Evolutionary conservation across 2,329 filamentous ascomycete species (phyloP).

Genomic region (Microdochium trichocladiopsis): DNA sequence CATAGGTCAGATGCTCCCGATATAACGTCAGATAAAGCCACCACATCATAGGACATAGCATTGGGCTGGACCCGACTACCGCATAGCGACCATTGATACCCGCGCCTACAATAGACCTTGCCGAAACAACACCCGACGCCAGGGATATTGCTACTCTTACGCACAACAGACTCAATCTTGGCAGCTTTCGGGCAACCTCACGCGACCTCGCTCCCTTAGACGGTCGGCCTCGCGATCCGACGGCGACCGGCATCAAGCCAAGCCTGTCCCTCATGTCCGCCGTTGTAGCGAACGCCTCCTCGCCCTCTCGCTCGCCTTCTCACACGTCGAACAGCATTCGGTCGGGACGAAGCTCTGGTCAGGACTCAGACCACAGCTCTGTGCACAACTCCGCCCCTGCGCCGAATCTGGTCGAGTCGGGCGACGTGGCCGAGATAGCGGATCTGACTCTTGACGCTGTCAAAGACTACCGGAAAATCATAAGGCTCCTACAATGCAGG

Average conservation of each 20-base stretch:
- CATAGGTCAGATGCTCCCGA: neutral
- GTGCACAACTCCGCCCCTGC: slow-evolving; percentile 9
- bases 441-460: slow-evolving; percentile 34
- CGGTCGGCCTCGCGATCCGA: neutral
- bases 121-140: too few species aligned
- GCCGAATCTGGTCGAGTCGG: slow-evolving; percentile 10
- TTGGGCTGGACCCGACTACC: neutral
- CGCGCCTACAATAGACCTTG: too few species aligned
- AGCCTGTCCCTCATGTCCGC: neutral
- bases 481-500: slow-evolving; percentile 72
- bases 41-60: neutral
- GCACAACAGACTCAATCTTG: too few species aligned
- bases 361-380: slow-evolving; percentile 3
- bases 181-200: neutral
- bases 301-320: neutral
- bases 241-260: neutral
- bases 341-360: neutral
- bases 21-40: neutral
- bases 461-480: slow-evolving; percentile 52
- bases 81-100: too few species aligned
- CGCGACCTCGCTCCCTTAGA: neutral
- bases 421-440: slow-evolving; percentile 9
- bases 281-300: neutral
- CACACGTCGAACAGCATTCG: neutral
- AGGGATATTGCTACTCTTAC: too few species aligned